These are phyloP conservation scores for Tylopilus rubrobrunneus DNA, from an alignment of 768 basidiomycete genomes.

Conservation along the genomic window DNA sequence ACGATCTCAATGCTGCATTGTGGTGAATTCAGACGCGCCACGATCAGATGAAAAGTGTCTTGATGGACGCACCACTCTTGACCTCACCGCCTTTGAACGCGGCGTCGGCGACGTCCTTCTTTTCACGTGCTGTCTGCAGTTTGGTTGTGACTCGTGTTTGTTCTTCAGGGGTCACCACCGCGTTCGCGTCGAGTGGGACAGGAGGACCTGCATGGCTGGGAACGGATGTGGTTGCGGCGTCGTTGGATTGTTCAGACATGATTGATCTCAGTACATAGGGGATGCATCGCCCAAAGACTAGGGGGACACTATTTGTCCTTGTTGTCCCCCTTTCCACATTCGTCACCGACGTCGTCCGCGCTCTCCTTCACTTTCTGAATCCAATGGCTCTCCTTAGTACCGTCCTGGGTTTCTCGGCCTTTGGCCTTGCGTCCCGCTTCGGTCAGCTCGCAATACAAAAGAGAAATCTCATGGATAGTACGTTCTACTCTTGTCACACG, in stretches of 20 bases:
- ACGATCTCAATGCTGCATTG: conserved; percentile 57
- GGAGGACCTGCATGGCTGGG: neutral
- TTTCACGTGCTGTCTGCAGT: conserved; percentile 56
- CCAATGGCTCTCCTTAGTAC: conserved; percentile 64
- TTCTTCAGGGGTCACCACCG: conserved; percentile 16
- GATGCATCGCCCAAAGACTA: neutral
- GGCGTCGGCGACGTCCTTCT: conserved; percentile 63
- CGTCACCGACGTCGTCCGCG: conserved; percentile 10
- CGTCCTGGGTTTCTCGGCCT: conserved; percentile 72
- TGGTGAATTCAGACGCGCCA: conserved; percentile 1
- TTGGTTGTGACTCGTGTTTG: conserved; percentile 41
- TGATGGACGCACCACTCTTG: conserved; percentile 47
- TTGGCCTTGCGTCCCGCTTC: conserved; percentile 79
- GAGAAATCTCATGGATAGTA: conserved; percentile 76
- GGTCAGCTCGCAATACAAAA: conserved; percentile 87
- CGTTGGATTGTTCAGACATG: conserved; percentile 15
- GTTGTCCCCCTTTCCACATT: conserved; percentile 18
- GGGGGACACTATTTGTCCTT: conserved; percentile 24
- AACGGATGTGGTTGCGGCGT: conserved; percentile 2
- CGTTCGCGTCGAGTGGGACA: conserved; percentile 19
- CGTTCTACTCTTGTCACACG: conserved; percentile 30
- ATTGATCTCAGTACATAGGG: neutral
- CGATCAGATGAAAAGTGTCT: neutral
- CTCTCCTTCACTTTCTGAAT: neutral
- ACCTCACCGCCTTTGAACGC: conserved; percentile 66